Evolutionary conservation across 495 filamentous ascomycete genomes (phyloP), one percentile per base, ranked within the genome.

Genomic region (Lentithecium fluviatile): DNA sequence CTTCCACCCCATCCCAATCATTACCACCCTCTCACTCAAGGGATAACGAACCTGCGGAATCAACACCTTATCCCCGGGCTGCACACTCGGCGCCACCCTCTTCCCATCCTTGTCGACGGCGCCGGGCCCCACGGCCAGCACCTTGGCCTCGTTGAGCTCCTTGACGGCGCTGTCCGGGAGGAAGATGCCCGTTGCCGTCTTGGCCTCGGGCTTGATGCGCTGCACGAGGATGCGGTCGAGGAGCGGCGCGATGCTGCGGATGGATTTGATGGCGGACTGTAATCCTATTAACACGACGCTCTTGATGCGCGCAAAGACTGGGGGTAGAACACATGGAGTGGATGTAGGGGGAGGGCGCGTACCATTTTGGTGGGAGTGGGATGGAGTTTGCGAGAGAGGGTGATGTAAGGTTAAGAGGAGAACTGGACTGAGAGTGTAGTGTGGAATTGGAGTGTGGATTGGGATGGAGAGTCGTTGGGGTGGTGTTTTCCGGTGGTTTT

Each of bases 151-250:
- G 77, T 95, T 96, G 76, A 97, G 83, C 75, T 99, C 94, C 84
- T 99, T 97, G 67, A 97, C 91, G 72, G 85, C 88, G 73, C 85
- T 90, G 81, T 99, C 95, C 60, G 94, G 94, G 64, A 99, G 89
- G 83, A 92, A 96, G 81, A 99, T 93, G 68, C 94, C 94, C 67
- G 84, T 83, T 65, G 94, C 90, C 29, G 94, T 99, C 82, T 97
- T 96, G 69, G 91, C 71, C 77, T 97, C 95, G 70, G 93, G 88
- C 79, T 97, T 97, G 80, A 97, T 80, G 76, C 94, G 89, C 85
- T 99, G 94, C 67, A 99, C 90, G 59, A 99, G 85, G 67, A 99
- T 90, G 73, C 94, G 94, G 86, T 99, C 94, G 76, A 99, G 85
- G 69, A 99, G 93, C 56, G 94, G 94, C 42, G 87, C 88, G 71